Conservation (phyloP, 2,329 filamentous ascomycete species). For the Pyrenochaeta sp. region DNA sequence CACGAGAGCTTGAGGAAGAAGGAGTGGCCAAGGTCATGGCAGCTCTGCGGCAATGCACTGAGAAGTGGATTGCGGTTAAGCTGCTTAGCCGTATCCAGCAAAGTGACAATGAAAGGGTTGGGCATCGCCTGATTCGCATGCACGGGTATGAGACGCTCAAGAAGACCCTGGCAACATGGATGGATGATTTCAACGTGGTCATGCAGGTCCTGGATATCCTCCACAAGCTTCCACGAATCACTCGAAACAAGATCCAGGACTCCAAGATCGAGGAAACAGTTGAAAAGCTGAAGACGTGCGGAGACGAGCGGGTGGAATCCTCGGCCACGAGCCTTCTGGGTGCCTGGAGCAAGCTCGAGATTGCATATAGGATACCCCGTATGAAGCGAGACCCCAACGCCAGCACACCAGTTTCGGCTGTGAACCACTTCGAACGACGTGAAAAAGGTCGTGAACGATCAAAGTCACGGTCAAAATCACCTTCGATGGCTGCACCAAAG, state of each 20-base stretch:
- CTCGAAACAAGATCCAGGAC: slow-evolving; percentile 95
- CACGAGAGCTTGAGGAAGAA: slow-evolving; percentile 79
- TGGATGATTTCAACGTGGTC: slow-evolving; percentile 88
- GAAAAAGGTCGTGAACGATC: slow-evolving; percentile 60
- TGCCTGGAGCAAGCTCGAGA: slow-evolving; percentile 87
- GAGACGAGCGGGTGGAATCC: slow-evolving; percentile 77
- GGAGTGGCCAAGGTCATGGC: slow-evolving; percentile 96
- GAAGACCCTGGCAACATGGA: slow-evolving; percentile 83
- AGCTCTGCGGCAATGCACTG: slow-evolving; percentile 94
- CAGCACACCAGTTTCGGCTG: slow-evolving; percentile 41
- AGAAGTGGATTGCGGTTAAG: slow-evolving; percentile 99
- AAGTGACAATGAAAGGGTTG: slow-evolving; percentile 85
- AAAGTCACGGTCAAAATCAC: slow-evolving; percentile 59
- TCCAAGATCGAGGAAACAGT: slow-evolving; percentile 92
- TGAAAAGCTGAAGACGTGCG: slow-evolving; percentile 70
- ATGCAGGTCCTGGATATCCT: slow-evolving; percentile 90
- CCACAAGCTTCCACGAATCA: slow-evolving; percentile 86
- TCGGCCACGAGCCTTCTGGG: slow-evolving; percentile 77
- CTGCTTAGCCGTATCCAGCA: slow-evolving; percentile 87
- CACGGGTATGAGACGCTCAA: slow-evolving; percentile 97
- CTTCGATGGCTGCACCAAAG: slow-evolving; percentile 50
- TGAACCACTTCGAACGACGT: slow-evolving; percentile 69
- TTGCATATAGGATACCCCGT: slow-evolving; percentile 91
- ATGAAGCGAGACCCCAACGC: slow-evolving; percentile 81
- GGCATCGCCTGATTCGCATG: slow-evolving; percentile 90